phyloP scores from a whole-genome alignment of 2,329 filamentous ascomycete genomes.

The Magnaporthales sp. region DNA sequence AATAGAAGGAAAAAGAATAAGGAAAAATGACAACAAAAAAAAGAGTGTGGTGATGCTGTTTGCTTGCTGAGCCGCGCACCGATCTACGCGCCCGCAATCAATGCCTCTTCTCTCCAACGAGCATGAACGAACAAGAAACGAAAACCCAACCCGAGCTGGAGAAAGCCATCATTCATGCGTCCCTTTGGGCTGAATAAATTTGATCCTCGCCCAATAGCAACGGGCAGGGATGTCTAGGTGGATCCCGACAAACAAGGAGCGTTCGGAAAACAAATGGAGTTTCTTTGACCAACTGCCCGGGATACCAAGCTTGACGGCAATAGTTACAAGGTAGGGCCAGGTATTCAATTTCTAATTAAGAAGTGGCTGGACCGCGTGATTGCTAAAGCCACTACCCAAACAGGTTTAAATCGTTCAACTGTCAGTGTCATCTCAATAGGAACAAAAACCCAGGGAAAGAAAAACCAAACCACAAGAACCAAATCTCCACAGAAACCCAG shows the following conservation, averaged over 20 bases:
- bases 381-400: background rate
- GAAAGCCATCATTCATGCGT: background rate
- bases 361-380: background rate
- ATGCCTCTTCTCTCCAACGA: background rate
- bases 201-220: background rate
- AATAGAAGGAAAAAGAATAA: background rate
- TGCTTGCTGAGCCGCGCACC: conserved; percentile 4
- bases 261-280: background rate
- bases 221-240: background rate
- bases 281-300: background rate
- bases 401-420: background rate
- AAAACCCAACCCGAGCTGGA: background rate
- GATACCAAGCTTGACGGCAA: background rate
- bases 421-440: background rate
- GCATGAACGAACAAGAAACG: background rate
- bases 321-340: too few relatives aligned
- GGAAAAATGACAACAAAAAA: background rate
- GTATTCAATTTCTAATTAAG: background rate
- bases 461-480: background rate
- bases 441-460: background rate
- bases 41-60: conserved; percentile 2
- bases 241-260: background rate
- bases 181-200: background rate
- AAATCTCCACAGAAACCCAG: background rate
- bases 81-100: background rate